These are phyloP conservation scores for Trichomonas gallinae DNA, from an alignment of 208 protist species.

Conservation along the genomic window DNA sequence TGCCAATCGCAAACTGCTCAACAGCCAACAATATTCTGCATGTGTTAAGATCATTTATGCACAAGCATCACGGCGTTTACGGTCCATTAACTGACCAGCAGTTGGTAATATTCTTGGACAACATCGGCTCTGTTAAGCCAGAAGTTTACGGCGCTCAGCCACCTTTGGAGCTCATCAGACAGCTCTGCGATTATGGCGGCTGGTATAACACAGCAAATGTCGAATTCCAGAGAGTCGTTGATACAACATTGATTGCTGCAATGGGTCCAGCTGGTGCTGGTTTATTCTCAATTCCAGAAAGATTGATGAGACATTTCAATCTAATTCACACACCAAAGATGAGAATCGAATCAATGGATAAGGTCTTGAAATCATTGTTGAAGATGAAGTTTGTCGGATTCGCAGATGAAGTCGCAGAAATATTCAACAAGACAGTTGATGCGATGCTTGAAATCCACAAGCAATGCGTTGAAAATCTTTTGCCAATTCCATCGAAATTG, in stretches of 20 bases:
- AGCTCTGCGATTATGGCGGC: conserved; percentile 57
- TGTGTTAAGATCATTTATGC: not conserved
- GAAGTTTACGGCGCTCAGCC: conserved; percentile 62
- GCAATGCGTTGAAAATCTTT: conserved; percentile 57
- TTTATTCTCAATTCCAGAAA: conserved; percentile 89
- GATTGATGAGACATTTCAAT: conserved; percentile 80
- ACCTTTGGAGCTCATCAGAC: conserved; percentile 62
- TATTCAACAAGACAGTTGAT: conserved; percentile 29
- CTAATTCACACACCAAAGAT: conserved; percentile 86
- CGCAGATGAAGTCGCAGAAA: conserved; percentile 28
- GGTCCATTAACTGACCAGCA: conserved; percentile 48
- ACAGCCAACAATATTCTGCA: not conserved
- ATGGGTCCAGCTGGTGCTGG: conserved; percentile 89
- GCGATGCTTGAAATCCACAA: conserved; percentile 50
- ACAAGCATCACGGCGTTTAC: conserved; percentile 29
- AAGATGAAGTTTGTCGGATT: conserved; percentile 36
- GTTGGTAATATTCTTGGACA: conserved; percentile 59
- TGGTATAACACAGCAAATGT: conserved; percentile 66
- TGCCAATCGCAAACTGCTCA: conserved; percentile 84
- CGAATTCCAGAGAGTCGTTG: conserved; percentile 71
- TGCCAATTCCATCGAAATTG: conserved; percentile 87
- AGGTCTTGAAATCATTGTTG: conserved; percentile 57
- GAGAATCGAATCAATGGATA: conserved; percentile 69
- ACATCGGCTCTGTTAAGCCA: conserved; percentile 59
- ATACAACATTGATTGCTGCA: conserved; percentile 78